These are phyloP conservation scores for Penicillium cataractarum DNA, from an alignment of 495 filamentous ascomycete genomes.

Conservation along the genomic window DNA sequence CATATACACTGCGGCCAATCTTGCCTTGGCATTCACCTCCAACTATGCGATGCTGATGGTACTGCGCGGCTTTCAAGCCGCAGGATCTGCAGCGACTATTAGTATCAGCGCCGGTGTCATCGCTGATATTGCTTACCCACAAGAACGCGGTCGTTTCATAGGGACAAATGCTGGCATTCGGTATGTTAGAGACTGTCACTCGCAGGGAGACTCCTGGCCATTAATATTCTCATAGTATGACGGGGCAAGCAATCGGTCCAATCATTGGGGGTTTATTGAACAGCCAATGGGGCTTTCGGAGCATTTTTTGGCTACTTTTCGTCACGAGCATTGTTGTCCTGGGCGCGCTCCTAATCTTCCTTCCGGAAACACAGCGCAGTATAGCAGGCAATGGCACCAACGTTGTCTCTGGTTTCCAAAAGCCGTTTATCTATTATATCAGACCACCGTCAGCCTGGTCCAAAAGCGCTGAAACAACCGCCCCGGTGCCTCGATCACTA, in stretches of 20 bases:
- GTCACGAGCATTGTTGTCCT: neutral
- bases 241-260: slow-evolving; percentile 7
- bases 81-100: slow-evolving; percentile 9
- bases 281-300: slow-evolving; percentile 6
- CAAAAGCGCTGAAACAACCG: neutral
- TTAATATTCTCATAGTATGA: slow-evolving; percentile 8
- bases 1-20: slow-evolving; percentile 6
- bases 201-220: neutral
- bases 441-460: neutral
- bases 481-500: neutral
- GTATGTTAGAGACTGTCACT: neutral
- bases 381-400: slow-evolving; percentile 8
- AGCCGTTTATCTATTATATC: slow-evolving; percentile 8
- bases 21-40: slow-evolving; percentile 2
- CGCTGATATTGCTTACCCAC: slow-evolving; percentile 9
- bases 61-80: slow-evolving; percentile 5
- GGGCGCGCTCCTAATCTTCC: slow-evolving; percentile 5
- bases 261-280: slow-evolving; percentile 6
- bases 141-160: slow-evolving; percentile 8
- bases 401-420: slow-evolving; percentile 1
- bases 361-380: slow-evolving; percentile 9
- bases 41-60: slow-evolving; percentile 9
- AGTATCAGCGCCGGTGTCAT: slow-evolving; percentile 12
- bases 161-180: slow-evolving; percentile 8
- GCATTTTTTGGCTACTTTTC: slow-evolving; percentile 10